Evolutionary conservation across 331 rosid genomes (phyloP), one percentile per base, ranked within the genome.

Genomic region (Malus hybrid): DNA sequence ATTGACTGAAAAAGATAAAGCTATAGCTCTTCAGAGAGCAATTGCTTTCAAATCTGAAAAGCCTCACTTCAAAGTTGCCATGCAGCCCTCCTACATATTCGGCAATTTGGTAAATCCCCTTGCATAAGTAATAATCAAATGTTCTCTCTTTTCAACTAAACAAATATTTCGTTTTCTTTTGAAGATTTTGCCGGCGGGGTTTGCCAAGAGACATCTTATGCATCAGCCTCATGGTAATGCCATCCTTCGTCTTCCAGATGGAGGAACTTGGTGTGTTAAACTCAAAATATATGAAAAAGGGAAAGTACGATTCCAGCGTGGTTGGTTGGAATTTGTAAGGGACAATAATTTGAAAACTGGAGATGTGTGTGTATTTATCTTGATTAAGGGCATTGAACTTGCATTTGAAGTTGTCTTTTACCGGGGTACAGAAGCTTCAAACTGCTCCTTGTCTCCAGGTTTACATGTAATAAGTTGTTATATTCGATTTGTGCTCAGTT

Each of bases 301-400:
- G 16, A 52, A 26, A 7, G 61, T 58, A 1, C 60, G 7, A 26
- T 68, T 84, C 73, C 13, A 29, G 28, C 0, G 9, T 34, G 87
- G 87, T 46, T 86, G 89, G 89, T 55, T 8, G 64, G 14, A 10
- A 18, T 86, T 88, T 73, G 80, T 46, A 39, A 29, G 20, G 52
- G 78, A 66, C 13, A 66, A 68, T 46, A 28, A 30, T 28, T 60
- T 77, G 75, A 9, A 68, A 29, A 26, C 20, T 3, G 70, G 69
- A 6, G 80, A 68, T 68, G 69, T 46, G 2, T 68, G 80, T 53
- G 66, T 60, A 1, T 77, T 77, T 44, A 26, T 39, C 13, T 55
- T 44, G 19, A 20, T 19, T 1, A 13, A 77, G 39, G 53, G 22
- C n/a, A 5, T 12, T 2, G 11, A 58, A 42, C 20, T 13, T n/a